Evolutionary conservation across 164 flowering plant species (phyloP).

Genomic region (Vitis rotundifolia): DNA sequence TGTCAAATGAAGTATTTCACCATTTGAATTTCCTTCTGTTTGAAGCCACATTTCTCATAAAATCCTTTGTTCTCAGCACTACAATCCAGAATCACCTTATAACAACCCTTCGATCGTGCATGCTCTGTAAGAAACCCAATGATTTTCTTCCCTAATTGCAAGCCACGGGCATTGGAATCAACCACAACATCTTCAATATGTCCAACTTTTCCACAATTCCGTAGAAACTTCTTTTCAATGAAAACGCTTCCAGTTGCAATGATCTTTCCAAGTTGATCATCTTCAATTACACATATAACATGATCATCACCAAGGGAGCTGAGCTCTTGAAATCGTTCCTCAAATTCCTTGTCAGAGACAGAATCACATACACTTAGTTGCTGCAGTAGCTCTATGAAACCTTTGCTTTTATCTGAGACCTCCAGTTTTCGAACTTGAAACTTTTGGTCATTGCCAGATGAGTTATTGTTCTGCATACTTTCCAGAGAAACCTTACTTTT

Average conservation of each 20-base stretch:
- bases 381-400: conserved; percentile 66
- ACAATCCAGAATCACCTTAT: conserved; percentile 91
- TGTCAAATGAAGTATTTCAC: conserved; percentile 54
- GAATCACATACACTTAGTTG: conserved; percentile 68
- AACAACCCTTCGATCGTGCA: conserved; percentile 65
- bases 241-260: conserved; percentile 80
- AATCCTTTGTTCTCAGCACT: conserved; percentile 51
- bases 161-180: conserved; percentile 65
- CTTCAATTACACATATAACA: conserved; percentile 81
- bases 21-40: conserved; percentile 76
- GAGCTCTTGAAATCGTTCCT: conserved; percentile 61
- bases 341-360: conserved; percentile 61
- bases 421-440: conserved; percentile 52
- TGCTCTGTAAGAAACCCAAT: conserved; percentile 56
- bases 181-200: conserved; percentile 94
- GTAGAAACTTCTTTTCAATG: conserved; percentile 75
- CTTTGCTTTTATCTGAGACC: conserved; percentile 67
- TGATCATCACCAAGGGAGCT: conserved; percentile 61
- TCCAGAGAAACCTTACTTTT: background rate
- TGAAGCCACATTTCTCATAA: conserved; percentile 86
- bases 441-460: conserved; percentile 11
- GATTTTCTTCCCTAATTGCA: conserved; percentile 70
- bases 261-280: conserved; percentile 45
- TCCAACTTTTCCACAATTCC: conserved; percentile 83
- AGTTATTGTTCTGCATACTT: conserved; percentile 23